These are phyloP conservation scores for Myrica gale DNA, from an alignment of 306 rosid species.

Conservation along the genomic window DNA sequence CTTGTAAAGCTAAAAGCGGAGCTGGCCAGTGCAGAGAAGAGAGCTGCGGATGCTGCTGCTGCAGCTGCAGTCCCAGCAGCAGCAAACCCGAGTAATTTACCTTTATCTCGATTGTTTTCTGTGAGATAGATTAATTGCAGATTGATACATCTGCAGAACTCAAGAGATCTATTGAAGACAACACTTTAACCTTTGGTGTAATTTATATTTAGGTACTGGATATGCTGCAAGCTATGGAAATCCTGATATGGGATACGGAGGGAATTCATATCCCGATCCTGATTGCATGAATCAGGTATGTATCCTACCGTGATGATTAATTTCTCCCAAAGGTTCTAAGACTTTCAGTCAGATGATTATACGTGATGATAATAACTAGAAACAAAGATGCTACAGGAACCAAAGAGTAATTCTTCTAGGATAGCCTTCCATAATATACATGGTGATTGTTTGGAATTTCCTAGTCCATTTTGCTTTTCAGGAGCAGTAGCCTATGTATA, in stretches of 20 bases:
- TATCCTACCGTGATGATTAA: background rate
- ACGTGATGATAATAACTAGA: background rate
- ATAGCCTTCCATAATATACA: background rate
- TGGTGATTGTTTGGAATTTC: background rate
- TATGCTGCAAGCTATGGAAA: constrained; percentile 48
- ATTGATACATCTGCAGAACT: constrained; percentile 3
- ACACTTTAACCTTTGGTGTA: constrained; percentile 14
- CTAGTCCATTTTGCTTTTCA: background rate
- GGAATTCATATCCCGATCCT: constrained; percentile 47
- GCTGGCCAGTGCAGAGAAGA: constrained; percentile 77
- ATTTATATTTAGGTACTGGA: constrained; percentile 49
- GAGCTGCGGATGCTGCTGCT: constrained; percentile 59
- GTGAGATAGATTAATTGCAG: constrained; percentile 11
- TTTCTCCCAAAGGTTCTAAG: background rate
- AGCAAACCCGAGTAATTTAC: constrained; percentile 59
- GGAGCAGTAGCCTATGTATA: background rate
- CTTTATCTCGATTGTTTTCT: background rate
- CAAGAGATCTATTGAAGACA: constrained; percentile 9
- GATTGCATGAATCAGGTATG: constrained; percentile 58
- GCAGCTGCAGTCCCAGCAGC: constrained; percentile 34
- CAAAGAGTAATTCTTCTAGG: background rate
- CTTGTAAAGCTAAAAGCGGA: constrained; percentile 72
- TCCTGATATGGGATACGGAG: constrained; percentile 53
- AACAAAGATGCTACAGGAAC: background rate
- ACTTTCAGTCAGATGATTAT: background rate